phyloP scores from a whole-genome alignment of 441 rosid species.

The Aleurites moluccanus region DNA sequence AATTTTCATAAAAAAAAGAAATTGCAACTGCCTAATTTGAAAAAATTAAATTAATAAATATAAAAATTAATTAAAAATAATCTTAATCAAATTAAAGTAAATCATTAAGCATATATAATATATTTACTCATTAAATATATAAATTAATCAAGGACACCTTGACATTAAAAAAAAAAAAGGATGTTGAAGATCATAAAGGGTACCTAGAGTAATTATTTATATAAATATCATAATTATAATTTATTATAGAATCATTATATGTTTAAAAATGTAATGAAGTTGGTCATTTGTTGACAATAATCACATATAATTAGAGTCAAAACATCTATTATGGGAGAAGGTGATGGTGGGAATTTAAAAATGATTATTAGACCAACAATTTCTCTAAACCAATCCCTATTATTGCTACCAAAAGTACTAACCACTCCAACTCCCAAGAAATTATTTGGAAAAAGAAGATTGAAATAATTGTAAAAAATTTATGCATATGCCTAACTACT shows the following conservation, averaged over 20 bases:
- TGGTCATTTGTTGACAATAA: conserved; percentile 11
- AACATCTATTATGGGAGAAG: conserved; percentile 17
- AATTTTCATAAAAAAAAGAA: too few relatives aligned
- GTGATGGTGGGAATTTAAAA: conserved; percentile 14
- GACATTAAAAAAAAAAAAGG: too few relatives aligned
- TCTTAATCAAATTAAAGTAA: too few relatives aligned
- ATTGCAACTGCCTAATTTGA: too few relatives aligned
- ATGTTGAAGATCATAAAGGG: too few relatives aligned
- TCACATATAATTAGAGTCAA: conserved; percentile 23
- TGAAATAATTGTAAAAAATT: background rate
- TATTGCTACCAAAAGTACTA: conserved; percentile 20
- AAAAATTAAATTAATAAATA: too few relatives aligned
- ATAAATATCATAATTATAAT: too few relatives aligned
- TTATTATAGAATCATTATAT: background rate
- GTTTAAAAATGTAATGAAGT: background rate
- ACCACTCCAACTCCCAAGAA: conserved; percentile 22
- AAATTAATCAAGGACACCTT: too few relatives aligned
- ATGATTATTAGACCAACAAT: conserved; percentile 2
- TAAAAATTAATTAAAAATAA: too few relatives aligned
- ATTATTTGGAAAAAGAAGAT: background rate
- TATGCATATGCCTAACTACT: conserved; percentile 13
- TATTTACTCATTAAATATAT: too few relatives aligned
- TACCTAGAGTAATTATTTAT: too few relatives aligned
- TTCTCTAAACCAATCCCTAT: conserved; percentile 19
- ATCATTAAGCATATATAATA: too few relatives aligned